phyloP scores from a whole-genome alignment of 75 land plant genomes.

The Pinus taeda region DNA sequence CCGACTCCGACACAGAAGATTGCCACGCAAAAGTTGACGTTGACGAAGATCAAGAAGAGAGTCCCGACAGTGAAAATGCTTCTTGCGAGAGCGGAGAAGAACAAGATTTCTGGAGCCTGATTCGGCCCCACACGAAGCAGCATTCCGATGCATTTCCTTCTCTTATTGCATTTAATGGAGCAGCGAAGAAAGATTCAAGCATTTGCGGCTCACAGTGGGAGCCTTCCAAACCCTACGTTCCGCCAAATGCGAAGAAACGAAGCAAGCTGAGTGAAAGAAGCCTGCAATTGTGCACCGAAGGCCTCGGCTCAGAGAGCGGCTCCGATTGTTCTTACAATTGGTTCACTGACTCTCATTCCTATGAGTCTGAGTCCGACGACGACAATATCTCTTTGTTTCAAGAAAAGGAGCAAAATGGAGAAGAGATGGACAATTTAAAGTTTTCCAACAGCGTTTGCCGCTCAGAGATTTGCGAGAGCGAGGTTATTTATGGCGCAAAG shows the following conservation, averaged over 20 bases:
- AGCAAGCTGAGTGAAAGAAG: constrained; percentile 52
- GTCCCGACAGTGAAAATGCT: background rate
- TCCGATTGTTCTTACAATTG: constrained; percentile 31
- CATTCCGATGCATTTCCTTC: background rate
- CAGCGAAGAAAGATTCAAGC: background rate
- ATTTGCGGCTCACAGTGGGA: background rate
- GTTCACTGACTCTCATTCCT: constrained; percentile 6
- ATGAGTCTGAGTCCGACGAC: background rate
- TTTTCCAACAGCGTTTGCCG: background rate
- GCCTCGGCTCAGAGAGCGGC: constrained; percentile 72
- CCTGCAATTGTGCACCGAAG: constrained; percentile 68
- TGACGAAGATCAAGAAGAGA: background rate
- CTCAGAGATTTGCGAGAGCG: background rate
- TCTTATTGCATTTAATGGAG: background rate
- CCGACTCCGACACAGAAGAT: constrained; percentile 11
- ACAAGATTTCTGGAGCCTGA: constrained; percentile 37
- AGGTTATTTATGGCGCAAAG: background rate
- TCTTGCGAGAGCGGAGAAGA: background rate
- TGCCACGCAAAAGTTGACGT: background rate
- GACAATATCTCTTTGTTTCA: background rate
- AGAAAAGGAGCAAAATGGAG: constrained; percentile 10
- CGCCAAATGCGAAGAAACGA: constrained; percentile 37
- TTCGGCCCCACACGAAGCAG: constrained; percentile 12
- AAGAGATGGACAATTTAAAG: background rate
- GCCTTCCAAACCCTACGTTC: constrained; percentile 43